Evolutionary conservation across 2,329 filamentous ascomycete genomes (phyloP).

Genomic region (Aspergillus fijiensis): DNA sequence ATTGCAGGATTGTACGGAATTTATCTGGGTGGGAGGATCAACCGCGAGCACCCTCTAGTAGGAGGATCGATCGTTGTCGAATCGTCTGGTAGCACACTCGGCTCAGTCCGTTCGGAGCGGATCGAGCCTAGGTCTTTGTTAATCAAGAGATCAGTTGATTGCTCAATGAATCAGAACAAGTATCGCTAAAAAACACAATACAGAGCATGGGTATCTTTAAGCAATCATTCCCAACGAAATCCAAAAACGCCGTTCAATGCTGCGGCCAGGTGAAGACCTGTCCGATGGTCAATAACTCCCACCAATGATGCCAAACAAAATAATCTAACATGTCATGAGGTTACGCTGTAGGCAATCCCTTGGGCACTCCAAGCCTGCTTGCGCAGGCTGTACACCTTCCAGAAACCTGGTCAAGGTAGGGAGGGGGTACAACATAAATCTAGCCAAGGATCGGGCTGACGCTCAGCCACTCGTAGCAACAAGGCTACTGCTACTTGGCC

Average conservation of each 20-base stretch:
- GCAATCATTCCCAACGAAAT: background rate
- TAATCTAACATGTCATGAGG: background rate
- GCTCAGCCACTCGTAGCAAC: too few species aligned
- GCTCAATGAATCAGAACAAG: background rate
- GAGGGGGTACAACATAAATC: too few species aligned
- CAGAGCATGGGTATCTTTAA: background rate
- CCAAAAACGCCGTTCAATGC: background rate
- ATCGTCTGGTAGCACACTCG: background rate
- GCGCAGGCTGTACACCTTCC: background rate
- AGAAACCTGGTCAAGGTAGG: background rate
- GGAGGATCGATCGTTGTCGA: background rate
- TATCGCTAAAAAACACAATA: background rate
- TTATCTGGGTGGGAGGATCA: background rate
- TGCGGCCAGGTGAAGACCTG: background rate
- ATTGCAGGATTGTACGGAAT: background rate
- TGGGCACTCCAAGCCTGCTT: background rate
- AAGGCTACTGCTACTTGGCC: too few species aligned
- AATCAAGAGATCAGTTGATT: background rate
- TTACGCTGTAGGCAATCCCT: background rate
- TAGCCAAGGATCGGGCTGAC: too few species aligned
- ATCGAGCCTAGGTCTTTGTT: background rate
- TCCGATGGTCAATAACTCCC: background rate
- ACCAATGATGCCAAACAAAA: conserved; percentile 7
- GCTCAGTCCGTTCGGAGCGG: background rate
- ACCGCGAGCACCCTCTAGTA: background rate